Percentiles rank a stretch among this genome's conserved stretches.
Conservation (phyloP, 176 grass and related monocot genomes). For the Triticum monococcum region DNA sequence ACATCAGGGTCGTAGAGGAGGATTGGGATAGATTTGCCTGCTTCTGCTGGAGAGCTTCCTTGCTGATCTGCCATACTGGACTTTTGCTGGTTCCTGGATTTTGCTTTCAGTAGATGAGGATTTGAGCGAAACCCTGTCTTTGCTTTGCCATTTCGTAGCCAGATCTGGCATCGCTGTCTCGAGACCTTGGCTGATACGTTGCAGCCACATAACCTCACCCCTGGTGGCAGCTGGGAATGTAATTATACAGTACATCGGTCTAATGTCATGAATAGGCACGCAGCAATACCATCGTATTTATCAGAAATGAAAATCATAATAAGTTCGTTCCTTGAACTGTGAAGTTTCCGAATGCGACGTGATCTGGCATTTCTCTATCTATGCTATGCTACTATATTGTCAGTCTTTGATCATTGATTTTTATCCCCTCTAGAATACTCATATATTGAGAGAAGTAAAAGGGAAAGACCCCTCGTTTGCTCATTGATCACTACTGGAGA, state of each 20-base stretch:
- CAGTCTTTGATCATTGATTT: not conserved
- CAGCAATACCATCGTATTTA: not conserved
- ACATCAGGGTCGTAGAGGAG: slow-evolving; percentile 75
- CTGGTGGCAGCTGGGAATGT: not conserved
- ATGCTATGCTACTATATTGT: not conserved
- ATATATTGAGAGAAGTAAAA: no score
- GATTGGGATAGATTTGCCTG: not conserved
- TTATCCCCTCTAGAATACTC: no score
- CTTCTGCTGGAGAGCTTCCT: not conserved
- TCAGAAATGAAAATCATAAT: not conserved
- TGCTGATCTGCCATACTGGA: slow-evolving; percentile 3
- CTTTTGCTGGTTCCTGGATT: slow-evolving; percentile 9
- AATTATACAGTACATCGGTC: slow-evolving; percentile 10
- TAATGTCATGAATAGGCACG: not conserved
- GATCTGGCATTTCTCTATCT: not conserved
- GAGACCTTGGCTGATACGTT: slow-evolving; percentile 11
- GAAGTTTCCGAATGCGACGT: not conserved
- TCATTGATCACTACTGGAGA: not conserved
- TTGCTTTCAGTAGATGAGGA: not conserved
- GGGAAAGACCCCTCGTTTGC: no score
- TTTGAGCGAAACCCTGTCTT: not conserved
- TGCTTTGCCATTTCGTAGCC: slow-evolving; percentile 6
- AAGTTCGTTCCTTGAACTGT: not conserved
- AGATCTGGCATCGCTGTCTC: slow-evolving; percentile 1
- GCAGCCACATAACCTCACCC: not conserved